phyloP scores from a whole-genome alignment of 2,329 filamentous ascomycete genomes.

The Rachicladosporium sp. region DNA sequence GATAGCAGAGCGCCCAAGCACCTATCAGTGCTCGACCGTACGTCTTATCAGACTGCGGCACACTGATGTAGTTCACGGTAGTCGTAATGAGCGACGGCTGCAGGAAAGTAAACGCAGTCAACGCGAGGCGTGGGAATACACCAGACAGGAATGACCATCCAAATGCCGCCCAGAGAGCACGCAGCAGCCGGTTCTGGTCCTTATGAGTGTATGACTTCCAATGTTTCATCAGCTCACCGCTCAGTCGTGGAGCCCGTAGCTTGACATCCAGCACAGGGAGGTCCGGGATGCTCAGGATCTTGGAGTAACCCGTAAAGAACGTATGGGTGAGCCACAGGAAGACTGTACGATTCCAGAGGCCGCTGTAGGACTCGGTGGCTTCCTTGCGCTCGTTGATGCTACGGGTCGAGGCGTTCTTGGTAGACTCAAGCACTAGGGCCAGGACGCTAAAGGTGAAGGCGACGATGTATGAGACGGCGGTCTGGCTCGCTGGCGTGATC shows the following conservation, averaged over 20 bases:
- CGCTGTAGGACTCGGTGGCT: conserved; percentile 10
- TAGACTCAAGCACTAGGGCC: conserved; percentile 30
- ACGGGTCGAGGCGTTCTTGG: conserved; percentile 32
- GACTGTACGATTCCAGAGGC: conserved; percentile 17
- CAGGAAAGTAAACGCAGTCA: conserved; percentile 27
- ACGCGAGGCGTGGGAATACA: conserved; percentile 20
- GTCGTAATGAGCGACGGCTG: conserved; percentile 27
- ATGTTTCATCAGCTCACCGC: background rate
- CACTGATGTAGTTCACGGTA: background rate
- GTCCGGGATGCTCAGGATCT: conserved; percentile 13
- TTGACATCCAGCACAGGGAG: conserved; percentile 12
- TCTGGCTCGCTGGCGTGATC: conserved; percentile 21
- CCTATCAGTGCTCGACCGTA: conserved; percentile 19
- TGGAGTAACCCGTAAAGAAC: conserved; percentile 18
- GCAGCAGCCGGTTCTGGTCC: conserved; percentile 14
- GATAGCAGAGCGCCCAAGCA: conserved; percentile 21
- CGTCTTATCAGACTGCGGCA: background rate
- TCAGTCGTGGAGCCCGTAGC: conserved; percentile 6
- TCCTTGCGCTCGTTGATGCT: conserved; percentile 21
- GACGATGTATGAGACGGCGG: conserved; percentile 25
- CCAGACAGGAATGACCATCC: conserved; percentile 20
- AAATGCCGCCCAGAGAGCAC: conserved; percentile 16
- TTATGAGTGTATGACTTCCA: conserved; percentile 9
- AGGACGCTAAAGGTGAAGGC: conserved; percentile 26
- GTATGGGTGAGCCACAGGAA: conserved; percentile 28